These are phyloP conservation scores for Debaryomycetaceae sp. DNA, from an alignment of 1,139 yeast species.

Conservation along the genomic window DNA sequence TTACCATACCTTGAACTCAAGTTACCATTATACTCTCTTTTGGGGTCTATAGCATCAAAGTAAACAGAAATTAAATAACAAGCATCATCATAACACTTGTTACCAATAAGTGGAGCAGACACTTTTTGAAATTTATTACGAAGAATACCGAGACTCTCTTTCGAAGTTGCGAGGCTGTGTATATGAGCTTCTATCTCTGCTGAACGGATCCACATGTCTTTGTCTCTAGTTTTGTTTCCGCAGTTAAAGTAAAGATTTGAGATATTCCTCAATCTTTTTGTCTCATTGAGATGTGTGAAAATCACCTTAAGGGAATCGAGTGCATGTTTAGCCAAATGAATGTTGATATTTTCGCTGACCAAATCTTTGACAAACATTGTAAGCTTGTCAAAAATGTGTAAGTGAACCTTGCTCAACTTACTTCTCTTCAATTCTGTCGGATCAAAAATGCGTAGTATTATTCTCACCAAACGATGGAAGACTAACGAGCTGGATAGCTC, in stretches of 20 bases:
- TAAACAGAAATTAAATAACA: slow-evolving; percentile 2
- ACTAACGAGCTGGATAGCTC: neutral
- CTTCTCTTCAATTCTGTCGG: neutral
- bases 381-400: slow-evolving; percentile 20
- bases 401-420: slow-evolving; percentile 14
- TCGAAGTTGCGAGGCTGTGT: slow-evolving; percentile 5
- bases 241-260: slow-evolving; percentile 22
- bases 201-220: slow-evolving; percentile 12
- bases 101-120: slow-evolving; percentile 9
- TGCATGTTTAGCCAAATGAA: neutral
- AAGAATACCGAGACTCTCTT: slow-evolving; percentile 10
- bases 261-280: slow-evolving; percentile 27
- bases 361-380: slow-evolving; percentile 14
- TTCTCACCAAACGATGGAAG: neutral
- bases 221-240: slow-evolving; percentile 10
- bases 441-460: neutral
- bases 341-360: slow-evolving; percentile 3
- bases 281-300: slow-evolving; percentile 17
- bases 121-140: slow-evolving; percentile 16
- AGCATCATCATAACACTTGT: slow-evolving; percentile 2
- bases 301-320: slow-evolving; percentile 10
- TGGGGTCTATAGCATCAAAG: slow-evolving; percentile 2
- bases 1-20: neutral
- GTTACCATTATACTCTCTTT: neutral
- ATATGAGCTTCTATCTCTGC: slow-evolving; percentile 21